phyloP scores from a whole-genome alignment of 345 rosid species.

The Citrus reticulata region DNA sequence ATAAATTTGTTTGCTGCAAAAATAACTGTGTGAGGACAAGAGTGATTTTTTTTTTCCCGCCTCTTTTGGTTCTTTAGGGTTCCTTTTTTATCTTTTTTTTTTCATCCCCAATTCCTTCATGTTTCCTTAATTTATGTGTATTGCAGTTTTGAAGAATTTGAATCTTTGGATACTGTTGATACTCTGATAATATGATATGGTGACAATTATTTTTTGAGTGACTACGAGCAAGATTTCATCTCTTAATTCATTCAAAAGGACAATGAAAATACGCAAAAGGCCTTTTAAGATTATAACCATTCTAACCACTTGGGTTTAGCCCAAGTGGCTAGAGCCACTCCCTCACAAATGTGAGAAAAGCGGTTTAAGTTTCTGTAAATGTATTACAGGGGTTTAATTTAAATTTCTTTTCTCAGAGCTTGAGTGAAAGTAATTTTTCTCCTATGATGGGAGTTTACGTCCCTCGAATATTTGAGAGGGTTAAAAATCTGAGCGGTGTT shows the following conservation, averaged over 20 bases:
- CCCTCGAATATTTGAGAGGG: too few species aligned
- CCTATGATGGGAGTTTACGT: fast-evolving
- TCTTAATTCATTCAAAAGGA: neutral
- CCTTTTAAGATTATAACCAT: too few species aligned
- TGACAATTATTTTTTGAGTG: neutral
- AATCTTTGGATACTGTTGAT: neutral
- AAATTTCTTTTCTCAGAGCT: too few species aligned
- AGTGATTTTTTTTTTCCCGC: neutral
- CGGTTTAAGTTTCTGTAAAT: too few species aligned
- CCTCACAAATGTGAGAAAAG: too few species aligned
- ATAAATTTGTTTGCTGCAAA: slow-evolving; percentile 2
- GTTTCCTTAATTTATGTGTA: neutral
- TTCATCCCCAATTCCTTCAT: neutral
- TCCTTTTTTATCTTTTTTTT: neutral
- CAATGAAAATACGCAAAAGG: neutral
- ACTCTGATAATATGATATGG: neutral
- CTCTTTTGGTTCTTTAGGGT: neutral
- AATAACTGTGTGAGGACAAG: slow-evolving; percentile 15
- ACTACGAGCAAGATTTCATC: neutral
- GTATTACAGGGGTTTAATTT: too few species aligned
- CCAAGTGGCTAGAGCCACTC: too few species aligned
- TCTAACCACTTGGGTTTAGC: too few species aligned
- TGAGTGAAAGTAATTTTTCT: too few species aligned
- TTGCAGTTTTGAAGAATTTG: slow-evolving; percentile 5
- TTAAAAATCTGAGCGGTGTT: too few species aligned